A percentile compares a stretch with the other conserved stretches of the same genome.
phyloP scores from a whole-genome alignment of 805 yeast species.

The Pachysolen tannophilus region DNA sequence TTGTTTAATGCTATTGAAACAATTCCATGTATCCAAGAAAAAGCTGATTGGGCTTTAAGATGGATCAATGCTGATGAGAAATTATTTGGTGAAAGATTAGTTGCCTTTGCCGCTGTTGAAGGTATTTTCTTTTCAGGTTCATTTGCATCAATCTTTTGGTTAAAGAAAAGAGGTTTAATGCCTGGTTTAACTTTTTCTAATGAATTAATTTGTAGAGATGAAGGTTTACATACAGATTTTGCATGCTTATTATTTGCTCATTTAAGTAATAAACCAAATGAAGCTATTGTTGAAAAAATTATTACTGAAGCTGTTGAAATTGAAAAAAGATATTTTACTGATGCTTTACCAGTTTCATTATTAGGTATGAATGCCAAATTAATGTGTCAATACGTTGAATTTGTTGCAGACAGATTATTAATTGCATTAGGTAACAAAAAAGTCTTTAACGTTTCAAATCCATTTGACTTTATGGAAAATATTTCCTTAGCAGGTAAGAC shows the following conservation, averaged over 20 bases:
- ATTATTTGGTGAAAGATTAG: conserved; percentile 88
- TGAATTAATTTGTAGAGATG: conserved; percentile 96
- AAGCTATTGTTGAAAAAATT: conserved; percentile 70
- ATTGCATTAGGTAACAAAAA: conserved; percentile 88
- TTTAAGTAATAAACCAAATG: conserved; percentile 80
- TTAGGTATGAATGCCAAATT: conserved; percentile 91
- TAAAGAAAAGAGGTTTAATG: conserved; percentile 98
- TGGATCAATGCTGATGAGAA: conserved; percentile 91
- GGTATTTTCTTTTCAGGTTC: conserved; percentile 99
- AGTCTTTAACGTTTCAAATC: conserved; percentile 80
- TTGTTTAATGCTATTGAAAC: conserved; percentile 93
- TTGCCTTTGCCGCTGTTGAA: conserved; percentile 98
- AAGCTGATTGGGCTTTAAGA: conserved; percentile 98
- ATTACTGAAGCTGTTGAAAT: conserved; percentile 93
- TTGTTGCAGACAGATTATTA: conserved; percentile 92
- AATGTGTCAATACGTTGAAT: conserved; percentile 98
- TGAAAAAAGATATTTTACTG: conserved; percentile 91
- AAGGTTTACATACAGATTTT: conserved; percentile 97
- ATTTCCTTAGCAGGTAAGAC: conserved; percentile 98
- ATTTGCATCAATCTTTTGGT: conserved; percentile 97
- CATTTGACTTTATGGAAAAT: conserved; percentile 98
- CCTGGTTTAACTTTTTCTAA: conserved; percentile 98
- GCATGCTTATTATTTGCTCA: conserved; percentile 94
- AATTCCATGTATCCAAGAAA: conserved; percentile 92
- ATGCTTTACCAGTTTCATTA: conserved; percentile 87